These are phyloP conservation scores for Chaetomiaceae sp. DNA, from an alignment of 2,329 filamentous ascomycete species.

Conservation along the genomic window DNA sequence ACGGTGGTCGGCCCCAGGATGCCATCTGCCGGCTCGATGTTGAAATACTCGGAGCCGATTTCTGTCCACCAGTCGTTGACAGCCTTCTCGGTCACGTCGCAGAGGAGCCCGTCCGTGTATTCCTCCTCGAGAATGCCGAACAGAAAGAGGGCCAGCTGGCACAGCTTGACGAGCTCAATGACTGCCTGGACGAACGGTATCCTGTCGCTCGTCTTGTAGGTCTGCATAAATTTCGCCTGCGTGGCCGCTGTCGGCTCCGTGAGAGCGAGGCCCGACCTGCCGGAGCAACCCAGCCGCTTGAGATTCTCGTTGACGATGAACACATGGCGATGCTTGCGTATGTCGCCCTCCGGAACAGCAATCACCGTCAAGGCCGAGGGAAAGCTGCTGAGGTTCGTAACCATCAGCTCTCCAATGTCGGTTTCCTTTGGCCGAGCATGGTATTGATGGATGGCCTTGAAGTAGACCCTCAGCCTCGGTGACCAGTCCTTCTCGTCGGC, in stretches of 20 bases:
- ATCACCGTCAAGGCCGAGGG: constrained; percentile 92
- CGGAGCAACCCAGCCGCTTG: constrained; percentile 87
- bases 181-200: constrained; percentile 73
- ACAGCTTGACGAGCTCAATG: constrained; percentile 82
- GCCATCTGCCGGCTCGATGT: constrained; percentile 85
- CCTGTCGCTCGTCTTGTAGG: constrained; percentile 82
- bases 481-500: constrained; percentile 77
- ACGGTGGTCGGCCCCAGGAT: constrained; percentile 90
- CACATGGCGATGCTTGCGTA: constrained; percentile 68
- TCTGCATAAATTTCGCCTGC: constrained; percentile 82
- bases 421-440: constrained; percentile 82
- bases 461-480: constrained; percentile 70
- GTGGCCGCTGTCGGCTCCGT: constrained; percentile 73
- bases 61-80: constrained; percentile 96
- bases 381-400: constrained; percentile 88
- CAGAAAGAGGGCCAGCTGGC: constrained; percentile 79
- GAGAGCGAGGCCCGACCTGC: constrained; percentile 77
- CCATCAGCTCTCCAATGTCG: constrained; percentile 75
- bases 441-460: constrained; percentile 76
- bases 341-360: constrained; percentile 77
- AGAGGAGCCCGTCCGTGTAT: constrained; percentile 87
- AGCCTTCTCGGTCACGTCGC: constrained; percentile 85
- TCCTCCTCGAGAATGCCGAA: constrained; percentile 83
- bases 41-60: constrained; percentile 86
- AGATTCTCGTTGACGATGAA: constrained; percentile 94